Percentiles rank a stretch among this genome's conserved stretches.
These are phyloP conservation scores for Pestalotiopsis sp. DNA, from an alignment of 2,329 filamentous ascomycete species.

Conservation along the genomic window DNA sequence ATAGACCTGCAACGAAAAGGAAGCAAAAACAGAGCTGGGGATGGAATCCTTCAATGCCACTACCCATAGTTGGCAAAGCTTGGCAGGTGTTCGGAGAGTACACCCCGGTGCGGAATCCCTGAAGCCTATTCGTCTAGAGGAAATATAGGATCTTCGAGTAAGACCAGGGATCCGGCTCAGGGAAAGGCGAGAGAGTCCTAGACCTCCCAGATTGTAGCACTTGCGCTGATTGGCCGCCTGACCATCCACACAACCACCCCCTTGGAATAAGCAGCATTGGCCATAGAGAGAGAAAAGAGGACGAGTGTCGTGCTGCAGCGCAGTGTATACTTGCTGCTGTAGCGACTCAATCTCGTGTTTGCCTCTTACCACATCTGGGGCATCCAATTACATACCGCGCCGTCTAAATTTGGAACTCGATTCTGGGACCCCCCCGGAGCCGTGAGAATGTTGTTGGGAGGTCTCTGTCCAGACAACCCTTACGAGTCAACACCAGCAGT, in stretches of 20 bases:
- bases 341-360: background rate
- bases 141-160: constrained; percentile 8
- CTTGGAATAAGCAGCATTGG: constrained; percentile 7
- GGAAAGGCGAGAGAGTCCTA: background rate
- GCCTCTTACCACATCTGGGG: background rate
- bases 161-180: background rate
- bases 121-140: background rate
- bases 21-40: background rate
- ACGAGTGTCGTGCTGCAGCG: background rate
- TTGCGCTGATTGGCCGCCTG: background rate
- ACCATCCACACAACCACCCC: background rate
- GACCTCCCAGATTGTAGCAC: background rate
- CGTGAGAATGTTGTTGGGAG: background rate
- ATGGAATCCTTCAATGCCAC: background rate
- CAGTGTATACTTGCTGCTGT: background rate
- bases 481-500: background rate
- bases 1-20: background rate
- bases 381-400: background rate
- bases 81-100: background rate
- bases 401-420: constrained; percentile 1
- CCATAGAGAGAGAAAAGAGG: background rate
- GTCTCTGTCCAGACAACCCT: background rate
- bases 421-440: background rate
- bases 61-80: background rate
- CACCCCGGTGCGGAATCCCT: background rate